phyloP scores from a whole-genome alignment of 768 basidiomycete genomes.

The Rhodocollybia butyracea region DNA sequence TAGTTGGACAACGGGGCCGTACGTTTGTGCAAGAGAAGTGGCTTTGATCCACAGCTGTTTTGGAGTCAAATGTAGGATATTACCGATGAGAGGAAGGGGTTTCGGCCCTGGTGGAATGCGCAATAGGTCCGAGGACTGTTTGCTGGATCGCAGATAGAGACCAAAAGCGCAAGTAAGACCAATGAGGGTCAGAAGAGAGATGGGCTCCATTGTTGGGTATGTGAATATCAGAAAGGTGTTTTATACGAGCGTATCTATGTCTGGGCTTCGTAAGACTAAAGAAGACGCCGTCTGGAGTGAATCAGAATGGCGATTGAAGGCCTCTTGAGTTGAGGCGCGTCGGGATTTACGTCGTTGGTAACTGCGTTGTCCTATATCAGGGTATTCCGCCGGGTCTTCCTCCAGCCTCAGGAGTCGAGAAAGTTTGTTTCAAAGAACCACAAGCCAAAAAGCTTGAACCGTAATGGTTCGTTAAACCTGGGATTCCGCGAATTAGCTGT shows the following conservation, averaged over 20 bases:
- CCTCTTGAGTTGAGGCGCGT: not conserved
- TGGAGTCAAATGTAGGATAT: conserved; percentile 21
- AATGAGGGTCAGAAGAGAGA: not conserved
- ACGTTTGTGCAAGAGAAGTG: conserved; percentile 26
- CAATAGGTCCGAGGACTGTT: not conserved
- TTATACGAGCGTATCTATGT: not conserved
- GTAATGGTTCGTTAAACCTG: not conserved
- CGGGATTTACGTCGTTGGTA: conserved; percentile 6
- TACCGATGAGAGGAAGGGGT: conserved; percentile 43
- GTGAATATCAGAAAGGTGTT: not conserved
- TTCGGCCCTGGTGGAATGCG: conserved; percentile 38
- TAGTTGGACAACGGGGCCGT: conserved; percentile 26
- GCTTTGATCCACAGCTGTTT: conserved; percentile 18
- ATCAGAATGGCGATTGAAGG: not conserved
- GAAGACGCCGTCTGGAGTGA: not conserved
- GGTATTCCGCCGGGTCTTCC: no score
- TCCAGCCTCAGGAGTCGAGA: not conserved
- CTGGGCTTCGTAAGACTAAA: not conserved
- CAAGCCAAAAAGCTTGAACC: not conserved
- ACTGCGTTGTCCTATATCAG: not conserved
- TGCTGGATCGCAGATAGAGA: not conserved
- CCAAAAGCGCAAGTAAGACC: not conserved
- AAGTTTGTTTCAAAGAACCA: not conserved
- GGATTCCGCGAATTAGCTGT: not conserved
- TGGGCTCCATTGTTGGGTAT: conserved; percentile 18